Percentiles rank a stretch among this genome's conserved stretches.
phyloP scores from a whole-genome alignment of 2,329 filamentous ascomycete genomes.

The Orbilia ellipsospora region DNA sequence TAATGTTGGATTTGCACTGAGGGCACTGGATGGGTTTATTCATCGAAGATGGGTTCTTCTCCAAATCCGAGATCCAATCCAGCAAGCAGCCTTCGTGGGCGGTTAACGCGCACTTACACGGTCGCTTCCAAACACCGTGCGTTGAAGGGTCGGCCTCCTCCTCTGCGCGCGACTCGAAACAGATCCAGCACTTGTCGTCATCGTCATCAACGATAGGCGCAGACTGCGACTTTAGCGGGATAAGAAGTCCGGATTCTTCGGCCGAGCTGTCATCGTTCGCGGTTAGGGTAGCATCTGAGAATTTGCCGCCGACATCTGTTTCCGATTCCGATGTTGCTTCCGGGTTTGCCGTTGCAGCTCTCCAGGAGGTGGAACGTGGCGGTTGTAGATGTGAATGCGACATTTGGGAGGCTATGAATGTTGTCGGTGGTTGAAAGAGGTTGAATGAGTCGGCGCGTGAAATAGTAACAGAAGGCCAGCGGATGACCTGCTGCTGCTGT shows the following conservation, averaged over 20 bases:
- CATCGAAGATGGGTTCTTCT: slow-evolving; percentile 58
- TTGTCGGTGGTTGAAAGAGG: background rate
- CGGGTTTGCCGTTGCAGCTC: slow-evolving; percentile 15
- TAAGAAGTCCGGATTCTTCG: slow-evolving; percentile 42
- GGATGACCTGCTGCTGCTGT: background rate
- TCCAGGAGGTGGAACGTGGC: slow-evolving; percentile 30
- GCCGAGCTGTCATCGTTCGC: slow-evolving; percentile 48
- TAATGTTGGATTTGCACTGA: slow-evolving; percentile 86
- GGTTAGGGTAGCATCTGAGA: slow-evolving; percentile 44
- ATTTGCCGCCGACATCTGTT: slow-evolving; percentile 23
- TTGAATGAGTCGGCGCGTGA: slow-evolving; percentile 16
- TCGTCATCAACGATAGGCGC: slow-evolving; percentile 40
- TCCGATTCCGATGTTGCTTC: slow-evolving; percentile 31
- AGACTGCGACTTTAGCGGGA: slow-evolving; percentile 42
- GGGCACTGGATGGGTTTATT: slow-evolving; percentile 79
- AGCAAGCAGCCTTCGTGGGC: slow-evolving; percentile 91
- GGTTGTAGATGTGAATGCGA: slow-evolving; percentile 47
- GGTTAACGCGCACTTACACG: slow-evolving; percentile 88
- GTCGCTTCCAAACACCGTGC: slow-evolving; percentile 76
- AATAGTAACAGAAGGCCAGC: background rate
- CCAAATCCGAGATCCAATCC: slow-evolving; percentile 89
- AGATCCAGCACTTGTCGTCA: slow-evolving; percentile 73
- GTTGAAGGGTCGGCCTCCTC: slow-evolving; percentile 68
- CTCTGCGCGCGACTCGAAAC: slow-evolving; percentile 74
- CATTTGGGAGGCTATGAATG: slow-evolving; percentile 2